A percentile compares a stretch with the other conserved stretches of the same genome.
Conservation (phyloP, 805 yeast genomes). For the Wickerhamiella bombiphila region DNA sequence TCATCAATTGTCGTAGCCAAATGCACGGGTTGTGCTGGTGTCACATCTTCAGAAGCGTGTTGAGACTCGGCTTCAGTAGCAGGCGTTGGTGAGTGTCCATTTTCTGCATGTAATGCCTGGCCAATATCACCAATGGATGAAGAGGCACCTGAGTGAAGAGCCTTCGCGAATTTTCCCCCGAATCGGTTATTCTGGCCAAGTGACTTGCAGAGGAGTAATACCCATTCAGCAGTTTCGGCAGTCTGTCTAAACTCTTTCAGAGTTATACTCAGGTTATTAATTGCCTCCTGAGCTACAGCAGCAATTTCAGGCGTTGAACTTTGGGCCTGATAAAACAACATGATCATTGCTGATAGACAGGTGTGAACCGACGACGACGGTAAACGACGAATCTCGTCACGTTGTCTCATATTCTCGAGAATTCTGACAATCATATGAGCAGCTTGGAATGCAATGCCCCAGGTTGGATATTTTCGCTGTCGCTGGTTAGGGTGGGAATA, state of each 20-base stretch:
- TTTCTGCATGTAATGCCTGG: neutral
- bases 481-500: constrained; percentile 7
- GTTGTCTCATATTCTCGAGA: constrained; percentile 38
- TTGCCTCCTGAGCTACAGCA: constrained; percentile 26
- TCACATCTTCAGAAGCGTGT: neutral
- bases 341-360: constrained; percentile 48
- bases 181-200: neutral
- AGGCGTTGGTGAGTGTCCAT: too few species aligned
- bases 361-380: constrained; percentile 49
- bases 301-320: constrained; percentile 25
- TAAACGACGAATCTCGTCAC: constrained; percentile 35
- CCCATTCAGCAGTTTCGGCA: constrained; percentile 11
- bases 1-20: neutral
- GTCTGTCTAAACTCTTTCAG: constrained; percentile 16
- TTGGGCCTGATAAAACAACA: constrained; percentile 56
- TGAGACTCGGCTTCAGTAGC: neutral
- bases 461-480: constrained; percentile 40
- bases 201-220: constrained; percentile 3
- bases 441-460: constrained; percentile 72
- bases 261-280: constrained; percentile 24
- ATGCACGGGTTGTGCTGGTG: too few species aligned
- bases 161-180: neutral
- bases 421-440: constrained; percentile 61
- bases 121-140: neutral
- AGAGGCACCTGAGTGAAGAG: neutral